A percentile compares a stretch with the other conserved stretches of the same genome.
Conservation (phyloP, 2,329 filamentous ascomycete genomes). For the Pseudogymnoascus sp. region DNA sequence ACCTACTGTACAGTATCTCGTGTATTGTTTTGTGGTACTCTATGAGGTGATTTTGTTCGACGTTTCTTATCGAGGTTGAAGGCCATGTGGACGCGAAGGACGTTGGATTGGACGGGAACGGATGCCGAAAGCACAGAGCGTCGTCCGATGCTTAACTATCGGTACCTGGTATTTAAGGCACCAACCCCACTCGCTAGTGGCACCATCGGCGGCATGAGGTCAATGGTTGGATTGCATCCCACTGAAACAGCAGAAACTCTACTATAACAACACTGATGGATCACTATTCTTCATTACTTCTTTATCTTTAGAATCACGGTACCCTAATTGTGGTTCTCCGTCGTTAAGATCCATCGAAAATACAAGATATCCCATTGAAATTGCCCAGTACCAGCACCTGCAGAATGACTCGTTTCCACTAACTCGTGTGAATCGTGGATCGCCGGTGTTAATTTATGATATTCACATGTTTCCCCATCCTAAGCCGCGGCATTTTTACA, state of each 20-base stretch:
- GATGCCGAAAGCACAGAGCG: background rate
- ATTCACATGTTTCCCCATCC: background rate
- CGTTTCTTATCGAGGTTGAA: background rate
- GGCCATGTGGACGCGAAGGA: background rate
- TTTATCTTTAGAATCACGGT: background rate
- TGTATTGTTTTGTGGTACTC: background rate
- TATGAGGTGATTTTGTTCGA: background rate
- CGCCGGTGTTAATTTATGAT: background rate
- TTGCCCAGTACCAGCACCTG: background rate
- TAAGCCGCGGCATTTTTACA: slow-evolving; percentile 4
- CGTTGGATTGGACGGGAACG: background rate
- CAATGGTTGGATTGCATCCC: background rate
- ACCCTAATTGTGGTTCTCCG: background rate
- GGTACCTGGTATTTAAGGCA: background rate
- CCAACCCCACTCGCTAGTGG: background rate
- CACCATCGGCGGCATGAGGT: background rate
- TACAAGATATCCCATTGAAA: background rate
- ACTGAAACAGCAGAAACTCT: background rate
- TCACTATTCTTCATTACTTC: background rate
- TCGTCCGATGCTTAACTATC: background rate
- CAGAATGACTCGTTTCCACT: background rate
- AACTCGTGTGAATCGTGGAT: background rate
- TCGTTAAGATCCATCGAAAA: background rate
- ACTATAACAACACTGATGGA: background rate
- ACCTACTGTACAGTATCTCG: background rate